Base-by-base conservation (phyloP, 2,329 filamentous ascomycete genomes). In the Neofusicoccum laricinum region DNA sequence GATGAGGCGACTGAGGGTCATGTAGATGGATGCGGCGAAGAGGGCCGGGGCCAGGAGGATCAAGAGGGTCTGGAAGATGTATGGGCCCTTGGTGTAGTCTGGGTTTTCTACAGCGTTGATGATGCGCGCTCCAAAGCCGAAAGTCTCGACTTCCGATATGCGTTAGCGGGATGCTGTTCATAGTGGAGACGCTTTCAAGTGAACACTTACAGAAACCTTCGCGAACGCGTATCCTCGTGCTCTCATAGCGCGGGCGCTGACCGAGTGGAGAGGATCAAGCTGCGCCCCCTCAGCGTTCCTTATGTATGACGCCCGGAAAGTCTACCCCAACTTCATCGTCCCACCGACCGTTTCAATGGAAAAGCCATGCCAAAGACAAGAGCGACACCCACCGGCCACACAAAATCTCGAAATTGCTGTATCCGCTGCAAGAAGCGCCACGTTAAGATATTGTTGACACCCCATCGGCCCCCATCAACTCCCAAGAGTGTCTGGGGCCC, bases 71-170 rank as follows among this genome's bases (percentile, higher is more conserved):
- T 81, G 77, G 38, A 83, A 69, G 46, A 81, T 77, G 70, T 78
- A 83, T 2, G 77, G 74, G 0, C 69, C 69, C 15, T 77, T 65
- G 5, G 75, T 76, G 11, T 55, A 55, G 25, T 51, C 63, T 65
- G 43, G 65, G 46, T 66, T 46, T 78, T 76, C 68, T 1, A 12
- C 14, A n/a, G 10, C 78, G 2, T 21, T 30, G 12, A 45, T 46
- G 3, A 40, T 15, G 58, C 84, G 79, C 1, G 78, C 80, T 11
- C 81, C 68, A 65, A 85, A 86, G 12, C 83, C 84, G 30, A 85
- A 71, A 0, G 72, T 71, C 70, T 86, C 82, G 65, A 84, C 82
- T 84, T 46, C 21, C 12, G 25, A 43, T 14, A 1, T 34, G n/a
- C 15, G 49, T 36, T 6, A 55, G 25, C 15, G 17, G 45, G 17